Conservation (phyloP, 2,329 filamentous ascomycete species). For the Colletotrichum sp. region DNA sequence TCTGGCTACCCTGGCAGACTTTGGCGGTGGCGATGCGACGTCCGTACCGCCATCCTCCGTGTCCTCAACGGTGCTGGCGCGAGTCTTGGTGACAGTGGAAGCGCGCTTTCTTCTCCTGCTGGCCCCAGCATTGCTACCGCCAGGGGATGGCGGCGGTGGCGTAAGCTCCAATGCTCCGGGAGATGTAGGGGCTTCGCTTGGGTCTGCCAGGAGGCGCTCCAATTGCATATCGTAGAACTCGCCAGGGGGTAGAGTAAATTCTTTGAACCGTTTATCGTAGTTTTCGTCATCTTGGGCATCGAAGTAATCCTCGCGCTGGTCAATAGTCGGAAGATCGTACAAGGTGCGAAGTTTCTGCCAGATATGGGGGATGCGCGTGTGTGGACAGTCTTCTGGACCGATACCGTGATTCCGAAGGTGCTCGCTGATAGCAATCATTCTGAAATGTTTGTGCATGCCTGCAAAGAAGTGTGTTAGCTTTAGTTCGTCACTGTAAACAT, state of each 20-base stretch:
- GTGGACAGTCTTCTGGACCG: conserved; percentile 70
- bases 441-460: conserved; percentile 95
- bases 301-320: conserved; percentile 77
- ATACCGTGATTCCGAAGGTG: conserved; percentile 82
- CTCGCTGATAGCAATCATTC: conserved; percentile 85
- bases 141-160: conserved; percentile 21
- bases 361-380: conserved; percentile 89
- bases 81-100: conserved; percentile 37
- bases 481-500: not conserved
- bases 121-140: conserved; percentile 4
- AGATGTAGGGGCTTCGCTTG: conserved; percentile 54
- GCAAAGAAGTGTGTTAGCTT: conserved; percentile 24
- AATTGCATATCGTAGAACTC: conserved; percentile 54
- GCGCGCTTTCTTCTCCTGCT: conserved; percentile 51
- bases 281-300: conserved; percentile 62
- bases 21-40: conserved; percentile 41
- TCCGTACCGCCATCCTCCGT: conserved; percentile 52
- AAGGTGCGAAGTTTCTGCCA: conserved; percentile 86
- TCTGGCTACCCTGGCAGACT: conserved; percentile 40
- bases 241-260: conserved; percentile 65
- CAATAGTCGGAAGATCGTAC: conserved; percentile 85
- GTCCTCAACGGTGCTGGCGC: conserved; percentile 56
- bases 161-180: conserved; percentile 48
- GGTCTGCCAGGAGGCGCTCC: conserved; percentile 47
- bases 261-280: conserved; percentile 65